Evolutionary conservation across 768 basidiomycete genomes (phyloP).

Genomic region (Kwoniella bestiolae): DNA sequence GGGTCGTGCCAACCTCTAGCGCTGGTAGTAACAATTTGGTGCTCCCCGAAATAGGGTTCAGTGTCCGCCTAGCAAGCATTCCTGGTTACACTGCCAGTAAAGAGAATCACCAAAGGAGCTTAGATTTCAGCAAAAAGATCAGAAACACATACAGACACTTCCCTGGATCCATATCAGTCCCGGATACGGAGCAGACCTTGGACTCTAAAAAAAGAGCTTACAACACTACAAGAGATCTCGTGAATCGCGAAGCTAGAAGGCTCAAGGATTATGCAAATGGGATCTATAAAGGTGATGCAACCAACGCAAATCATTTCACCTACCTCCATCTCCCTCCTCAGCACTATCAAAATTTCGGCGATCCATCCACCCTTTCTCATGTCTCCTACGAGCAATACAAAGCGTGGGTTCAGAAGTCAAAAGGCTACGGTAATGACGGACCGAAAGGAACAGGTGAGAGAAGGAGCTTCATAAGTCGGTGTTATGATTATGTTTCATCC

Average conservation of each 20-base stretch:
- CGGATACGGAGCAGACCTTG: not conserved
- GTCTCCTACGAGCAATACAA: not conserved
- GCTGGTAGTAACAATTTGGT: not conserved
- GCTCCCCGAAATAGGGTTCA: not conserved
- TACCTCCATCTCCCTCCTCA: not conserved
- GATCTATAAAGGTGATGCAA: not conserved
- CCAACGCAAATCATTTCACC: not conserved
- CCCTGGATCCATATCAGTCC: not conserved
- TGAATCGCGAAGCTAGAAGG: not conserved
- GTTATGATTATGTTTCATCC: too few species aligned
- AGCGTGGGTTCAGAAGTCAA: not conserved
- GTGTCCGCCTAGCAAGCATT: not conserved
- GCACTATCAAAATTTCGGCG: not conserved
- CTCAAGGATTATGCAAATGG: not conserved
- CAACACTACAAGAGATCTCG: not conserved
- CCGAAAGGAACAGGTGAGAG: not conserved
- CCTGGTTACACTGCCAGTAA: not conserved
- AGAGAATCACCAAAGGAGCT: not conserved
- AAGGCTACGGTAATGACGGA: not conserved
- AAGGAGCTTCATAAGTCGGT: too few species aligned
- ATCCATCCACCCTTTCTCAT: not conserved
- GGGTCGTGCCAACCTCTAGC: too few species aligned
- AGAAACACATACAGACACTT: not conserved
- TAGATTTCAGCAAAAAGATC: not conserved
- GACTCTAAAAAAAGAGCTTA: not conserved